Conservation (phyloP, 2,329 filamentous ascomycete genomes). For the Nigrospora oryzae region DNA sequence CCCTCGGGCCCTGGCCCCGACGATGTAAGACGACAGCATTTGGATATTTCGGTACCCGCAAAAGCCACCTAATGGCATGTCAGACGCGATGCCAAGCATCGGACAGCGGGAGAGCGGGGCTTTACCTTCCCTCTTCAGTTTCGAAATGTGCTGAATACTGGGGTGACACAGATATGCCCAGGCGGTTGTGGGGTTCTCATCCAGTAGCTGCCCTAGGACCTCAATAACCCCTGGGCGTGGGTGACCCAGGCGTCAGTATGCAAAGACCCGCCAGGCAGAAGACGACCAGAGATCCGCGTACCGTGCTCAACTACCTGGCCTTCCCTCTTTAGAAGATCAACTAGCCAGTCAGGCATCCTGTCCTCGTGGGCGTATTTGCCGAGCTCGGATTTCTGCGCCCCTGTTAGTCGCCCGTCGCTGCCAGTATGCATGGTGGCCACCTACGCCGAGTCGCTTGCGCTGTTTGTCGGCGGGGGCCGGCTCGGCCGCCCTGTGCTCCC, state of each 20-base stretch:
- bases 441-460: slow-evolving; percentile 22
- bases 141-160: slow-evolving; percentile 69
- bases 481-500: not conserved
- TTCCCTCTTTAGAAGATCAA: slow-evolving; percentile 50
- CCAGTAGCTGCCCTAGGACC: slow-evolving; percentile 53
- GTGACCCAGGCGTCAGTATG: slow-evolving; percentile 22
- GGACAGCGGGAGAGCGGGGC: not conserved
- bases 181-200: slow-evolving; percentile 54
- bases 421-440: slow-evolving; percentile 4
- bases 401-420: not conserved
- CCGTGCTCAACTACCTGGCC: slow-evolving; percentile 47
- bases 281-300: not conserved
- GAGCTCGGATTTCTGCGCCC: slow-evolving; percentile 48
- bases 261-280: slow-evolving; percentile 28
- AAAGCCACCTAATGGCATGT: slow-evolving; percentile 57
- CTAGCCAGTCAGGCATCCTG: slow-evolving; percentile 64
- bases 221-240: slow-evolving; percentile 44
- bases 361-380: slow-evolving; percentile 67
- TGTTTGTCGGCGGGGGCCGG: not conserved
- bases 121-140: slow-evolving; percentile 63
- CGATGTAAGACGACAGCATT: slow-evolving; percentile 76
- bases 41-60: slow-evolving; percentile 96
- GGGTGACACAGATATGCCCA: slow-evolving; percentile 76
- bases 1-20: slow-evolving; percentile 47
- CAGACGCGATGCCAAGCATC: not conserved